A percentile compares a stretch with the other conserved stretches of the same genome.
phyloP scores from a whole-genome alignment of 2,329 filamentous ascomycete species.

The Byssoonygena ceratinophila region DNA sequence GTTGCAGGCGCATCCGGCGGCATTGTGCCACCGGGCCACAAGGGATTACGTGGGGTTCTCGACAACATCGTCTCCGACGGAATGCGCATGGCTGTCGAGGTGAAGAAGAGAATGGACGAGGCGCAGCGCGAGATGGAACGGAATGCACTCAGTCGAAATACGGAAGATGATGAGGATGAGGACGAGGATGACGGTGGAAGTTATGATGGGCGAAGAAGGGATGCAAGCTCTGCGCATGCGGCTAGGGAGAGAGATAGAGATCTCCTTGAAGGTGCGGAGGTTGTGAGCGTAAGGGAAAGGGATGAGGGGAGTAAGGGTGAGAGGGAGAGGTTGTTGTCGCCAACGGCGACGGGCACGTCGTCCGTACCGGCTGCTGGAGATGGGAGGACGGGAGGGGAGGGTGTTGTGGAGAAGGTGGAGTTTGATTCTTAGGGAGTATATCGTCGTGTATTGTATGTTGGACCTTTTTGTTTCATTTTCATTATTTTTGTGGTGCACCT shows the following conservation, averaged over 20 bases:
- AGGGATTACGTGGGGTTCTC: conserved; percentile 79
- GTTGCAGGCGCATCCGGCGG: conserved; percentile 46
- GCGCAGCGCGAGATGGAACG: conserved; percentile 84
- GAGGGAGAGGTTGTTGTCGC: conserved; percentile 9
- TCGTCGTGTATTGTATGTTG: background rate
- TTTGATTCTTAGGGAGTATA: conserved; percentile 21
- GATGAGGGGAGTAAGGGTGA: conserved; percentile 26
- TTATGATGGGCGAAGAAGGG: conserved; percentile 26
- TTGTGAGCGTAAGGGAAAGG: conserved; percentile 36
- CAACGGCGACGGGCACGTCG: background rate
- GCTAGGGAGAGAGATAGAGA: conserved; percentile 56
- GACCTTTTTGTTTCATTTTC: background rate
- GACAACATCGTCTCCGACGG: conserved; percentile 97
- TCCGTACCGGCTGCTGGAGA: conserved; percentile 13
- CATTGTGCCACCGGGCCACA: conserved; percentile 54
- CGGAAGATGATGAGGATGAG: conserved; percentile 56
- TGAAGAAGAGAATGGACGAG: conserved; percentile 86
- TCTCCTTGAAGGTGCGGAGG: conserved; percentile 29
- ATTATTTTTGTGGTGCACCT: background rate
- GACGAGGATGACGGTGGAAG: conserved; percentile 45
- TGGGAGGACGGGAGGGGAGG: conserved; percentile 15
- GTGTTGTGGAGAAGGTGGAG: conserved; percentile 32
- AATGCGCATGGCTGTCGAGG: conserved; percentile 89
- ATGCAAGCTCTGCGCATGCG: conserved; percentile 23
- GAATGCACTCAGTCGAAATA: conserved; percentile 59